Evolutionary conservation across 768 basidiomycete genomes (phyloP).

Genomic region (Suillus paluster): DNA sequence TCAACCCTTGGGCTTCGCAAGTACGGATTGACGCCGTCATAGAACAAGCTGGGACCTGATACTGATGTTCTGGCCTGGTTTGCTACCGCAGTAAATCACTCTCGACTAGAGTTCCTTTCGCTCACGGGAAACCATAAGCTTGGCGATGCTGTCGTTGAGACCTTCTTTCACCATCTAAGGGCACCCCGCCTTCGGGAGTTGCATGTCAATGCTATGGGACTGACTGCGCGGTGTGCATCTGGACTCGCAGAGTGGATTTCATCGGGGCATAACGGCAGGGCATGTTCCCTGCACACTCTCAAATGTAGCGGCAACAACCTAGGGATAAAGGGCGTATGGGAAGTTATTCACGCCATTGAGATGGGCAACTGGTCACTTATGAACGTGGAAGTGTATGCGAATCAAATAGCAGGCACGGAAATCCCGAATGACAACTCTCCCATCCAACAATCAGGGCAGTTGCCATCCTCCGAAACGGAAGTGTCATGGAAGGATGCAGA

Average conservation of each 20-base stretch:
- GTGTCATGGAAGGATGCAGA: slow-evolving; percentile 40
- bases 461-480: slow-evolving; percentile 22
- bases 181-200: slow-evolving; percentile 54
- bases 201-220: slow-evolving; percentile 51
- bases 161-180: slow-evolving; percentile 54
- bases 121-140: slow-evolving; percentile 53
- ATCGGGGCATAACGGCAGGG: slow-evolving; percentile 15
- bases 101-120: slow-evolving; percentile 52
- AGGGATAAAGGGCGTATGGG: slow-evolving; percentile 48
- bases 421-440: slow-evolving; percentile 13
- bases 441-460: slow-evolving; percentile 17
- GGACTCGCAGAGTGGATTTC: slow-evolving; percentile 54
- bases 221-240: slow-evolving; percentile 49
- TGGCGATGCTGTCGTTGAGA: slow-evolving; percentile 51
- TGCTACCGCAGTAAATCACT: slow-evolving; percentile 55
- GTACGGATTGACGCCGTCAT: slow-evolving; percentile 26
- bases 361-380: slow-evolving; percentile 53
- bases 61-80: slow-evolving; percentile 42
- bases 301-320: slow-evolving; percentile 64
- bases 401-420: slow-evolving; percentile 34
- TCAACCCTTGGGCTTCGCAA: neutral
- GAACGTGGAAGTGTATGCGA: slow-evolving; percentile 54
- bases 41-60: slow-evolving; percentile 48
- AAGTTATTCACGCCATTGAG: slow-evolving; percentile 53
- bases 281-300: slow-evolving; percentile 51